phyloP scores from a whole-genome alignment of 805 yeast species.

The Candida ipomoeae region DNA sequence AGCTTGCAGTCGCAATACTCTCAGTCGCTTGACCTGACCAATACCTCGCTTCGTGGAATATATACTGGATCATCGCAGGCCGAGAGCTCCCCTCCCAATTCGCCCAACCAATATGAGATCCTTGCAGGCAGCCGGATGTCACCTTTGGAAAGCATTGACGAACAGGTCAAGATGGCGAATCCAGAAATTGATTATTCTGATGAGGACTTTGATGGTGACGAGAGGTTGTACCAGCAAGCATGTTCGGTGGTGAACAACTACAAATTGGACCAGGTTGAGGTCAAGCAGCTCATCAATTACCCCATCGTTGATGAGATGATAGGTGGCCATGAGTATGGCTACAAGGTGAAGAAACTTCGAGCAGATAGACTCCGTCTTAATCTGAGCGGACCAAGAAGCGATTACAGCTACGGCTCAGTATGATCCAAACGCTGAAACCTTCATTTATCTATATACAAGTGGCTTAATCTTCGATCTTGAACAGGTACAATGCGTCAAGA shows the following conservation, averaged over 20 bases:
- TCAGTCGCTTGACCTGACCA: conserved; percentile 27
- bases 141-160: conserved; percentile 16
- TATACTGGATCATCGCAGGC: conserved; percentile 27
- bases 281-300: conserved; percentile 35
- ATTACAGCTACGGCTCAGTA: conserved; percentile 14
- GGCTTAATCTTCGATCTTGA: conserved; percentile 35
- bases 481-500: conserved; percentile 37
- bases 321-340: conserved; percentile 39
- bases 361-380: conserved; percentile 18
- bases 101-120: conserved; percentile 10
- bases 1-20: conserved; percentile 15
- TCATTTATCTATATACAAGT: conserved; percentile 4
- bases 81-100: conserved; percentile 21
- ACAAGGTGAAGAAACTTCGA: conserved; percentile 37
- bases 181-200: conserved; percentile 27
- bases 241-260: conserved; percentile 19
- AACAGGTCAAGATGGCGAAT: conserved; percentile 16
- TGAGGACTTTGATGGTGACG: conserved; percentile 39
- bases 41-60: conserved; percentile 32
- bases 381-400: background rate
- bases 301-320: conserved; percentile 42
- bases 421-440: conserved; percentile 6
- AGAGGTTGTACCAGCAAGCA: conserved; percentile 31
- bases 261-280: conserved; percentile 27
- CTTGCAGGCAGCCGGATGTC: background rate